These are phyloP conservation scores for Pythium coloratum DNA, from an alignment of 352 stramenopile genomes.

Conservation along the genomic window DNA sequence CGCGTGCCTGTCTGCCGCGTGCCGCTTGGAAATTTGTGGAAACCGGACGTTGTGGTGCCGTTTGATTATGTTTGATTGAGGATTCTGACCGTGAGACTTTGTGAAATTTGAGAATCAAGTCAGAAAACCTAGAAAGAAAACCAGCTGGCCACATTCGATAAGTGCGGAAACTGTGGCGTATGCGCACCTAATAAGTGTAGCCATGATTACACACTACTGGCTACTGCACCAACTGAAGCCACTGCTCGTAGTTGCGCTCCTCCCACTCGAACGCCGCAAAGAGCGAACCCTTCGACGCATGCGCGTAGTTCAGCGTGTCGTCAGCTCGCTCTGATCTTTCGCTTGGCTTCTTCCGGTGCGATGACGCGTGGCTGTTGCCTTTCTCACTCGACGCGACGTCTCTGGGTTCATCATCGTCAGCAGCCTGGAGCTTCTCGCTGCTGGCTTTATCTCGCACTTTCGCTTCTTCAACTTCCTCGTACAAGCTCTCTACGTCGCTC, in stretches of 20 bases:
- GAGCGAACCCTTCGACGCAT: background rate
- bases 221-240: conserved; percentile 14
- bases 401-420: background rate
- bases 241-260: conserved; percentile 30
- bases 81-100: background rate
- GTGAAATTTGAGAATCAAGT: background rate
- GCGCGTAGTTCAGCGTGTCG: background rate
- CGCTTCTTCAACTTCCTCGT: conserved; percentile 10
- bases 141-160: background rate
- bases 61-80: background rate
- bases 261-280: conserved; percentile 14
- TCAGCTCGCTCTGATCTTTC: background rate
- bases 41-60: no score
- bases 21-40: background rate
- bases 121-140: conserved; percentile 4
- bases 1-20: conserved; percentile 9
- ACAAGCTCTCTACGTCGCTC: background rate
- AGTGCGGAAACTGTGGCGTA: background rate
- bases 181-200: conserved; percentile 1
- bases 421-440: background rate
- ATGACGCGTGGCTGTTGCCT: background rate
- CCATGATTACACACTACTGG: background rate
- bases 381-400: background rate
- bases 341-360: background rate
- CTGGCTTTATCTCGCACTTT: background rate